A percentile compares a stretch with the other conserved stretches of the same genome.
Evolutionary conservation across 176 grass and related monocot genomes (phyloP).

Genomic region (Otatea glauca): DNA sequence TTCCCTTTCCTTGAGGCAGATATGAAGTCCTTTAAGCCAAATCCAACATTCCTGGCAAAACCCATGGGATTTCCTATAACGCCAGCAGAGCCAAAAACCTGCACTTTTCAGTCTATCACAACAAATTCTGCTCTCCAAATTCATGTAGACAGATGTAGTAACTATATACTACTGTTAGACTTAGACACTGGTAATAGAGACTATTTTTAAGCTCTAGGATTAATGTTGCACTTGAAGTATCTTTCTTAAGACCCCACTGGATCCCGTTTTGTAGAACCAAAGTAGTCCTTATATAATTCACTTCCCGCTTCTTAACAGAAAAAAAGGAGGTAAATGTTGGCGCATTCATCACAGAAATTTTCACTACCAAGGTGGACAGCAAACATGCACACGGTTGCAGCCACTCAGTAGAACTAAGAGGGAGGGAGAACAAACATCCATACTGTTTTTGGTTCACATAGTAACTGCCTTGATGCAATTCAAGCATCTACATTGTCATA

Average conservation of each 20-base stretch:
- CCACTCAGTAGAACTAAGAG: constrained; percentile 25
- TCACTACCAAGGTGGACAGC: not conserved
- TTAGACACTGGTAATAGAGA: not conserved
- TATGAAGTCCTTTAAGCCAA: constrained; percentile 90
- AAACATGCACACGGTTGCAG: not conserved
- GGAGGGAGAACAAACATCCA: not conserved
- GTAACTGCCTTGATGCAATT: not conserved
- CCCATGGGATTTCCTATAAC: constrained; percentile 98
- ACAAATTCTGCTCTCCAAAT: constrained; percentile 31
- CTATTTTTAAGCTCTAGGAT: not conserved
- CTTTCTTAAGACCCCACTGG: not conserved
- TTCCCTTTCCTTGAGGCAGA: constrained; percentile 85
- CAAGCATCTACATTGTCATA: not conserved
- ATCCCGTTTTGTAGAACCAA: not conserved
- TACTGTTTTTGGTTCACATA: not conserved
- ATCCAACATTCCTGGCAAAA: constrained; percentile 98
- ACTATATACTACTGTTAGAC: not conserved
- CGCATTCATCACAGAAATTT: not conserved
- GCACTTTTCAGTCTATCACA: constrained; percentile 27
- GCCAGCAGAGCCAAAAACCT: constrained; percentile 96
- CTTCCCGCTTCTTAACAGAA: not conserved
- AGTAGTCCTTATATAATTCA: not conserved
- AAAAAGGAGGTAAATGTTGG: not conserved
- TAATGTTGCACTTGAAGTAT: not conserved
- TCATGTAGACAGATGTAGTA: not conserved